These are phyloP conservation scores for Mycena latifolia DNA, from an alignment of 768 basidiomycete genomes.

Conservation along the genomic window DNA sequence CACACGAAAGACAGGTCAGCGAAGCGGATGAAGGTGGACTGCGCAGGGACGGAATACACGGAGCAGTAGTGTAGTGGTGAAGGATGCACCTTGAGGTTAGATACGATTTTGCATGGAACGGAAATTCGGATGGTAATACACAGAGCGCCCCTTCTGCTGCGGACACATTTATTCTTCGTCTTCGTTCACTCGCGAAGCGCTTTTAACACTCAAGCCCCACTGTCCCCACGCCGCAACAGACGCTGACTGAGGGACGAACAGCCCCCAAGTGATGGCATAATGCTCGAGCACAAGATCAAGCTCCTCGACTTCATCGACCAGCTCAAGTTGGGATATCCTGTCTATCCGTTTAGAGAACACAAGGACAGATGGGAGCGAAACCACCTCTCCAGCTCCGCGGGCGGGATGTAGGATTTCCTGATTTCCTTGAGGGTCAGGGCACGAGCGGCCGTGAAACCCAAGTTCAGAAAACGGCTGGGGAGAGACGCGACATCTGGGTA, in stretches of 20 bases:
- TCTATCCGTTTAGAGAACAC: constrained; percentile 8
- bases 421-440: constrained; percentile 81
- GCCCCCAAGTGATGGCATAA: constrained; percentile 89
- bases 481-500: constrained; percentile 33
- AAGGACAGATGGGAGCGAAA: constrained; percentile 27
- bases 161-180: constrained; percentile 11
- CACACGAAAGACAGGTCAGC: constrained; percentile 1
- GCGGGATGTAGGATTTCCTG: constrained; percentile 60
- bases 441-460: constrained; percentile 65
- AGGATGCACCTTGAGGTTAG: not conserved
- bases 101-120: not conserved
- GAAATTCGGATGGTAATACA: not conserved
- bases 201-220: constrained; percentile 26
- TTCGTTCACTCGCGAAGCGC: constrained; percentile 6
- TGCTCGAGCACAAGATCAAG: constrained; percentile 90
- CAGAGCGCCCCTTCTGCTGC: too few relatives aligned
- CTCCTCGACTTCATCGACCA: constrained; percentile 96
- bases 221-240: constrained; percentile 2
- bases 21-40: constrained; percentile 8
- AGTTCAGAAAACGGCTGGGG: constrained; percentile 67
- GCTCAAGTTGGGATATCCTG: constrained; percentile 87
- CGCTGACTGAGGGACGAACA: constrained; percentile 31
- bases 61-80: not conserved
- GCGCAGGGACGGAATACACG: not conserved
- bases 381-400: constrained; percentile 70